Evolutionary conservation across 2,329 filamentous ascomycete genomes (phyloP), one percentile per base, ranked within the genome.

Genomic region (Salinomyces thailandicus): DNA sequence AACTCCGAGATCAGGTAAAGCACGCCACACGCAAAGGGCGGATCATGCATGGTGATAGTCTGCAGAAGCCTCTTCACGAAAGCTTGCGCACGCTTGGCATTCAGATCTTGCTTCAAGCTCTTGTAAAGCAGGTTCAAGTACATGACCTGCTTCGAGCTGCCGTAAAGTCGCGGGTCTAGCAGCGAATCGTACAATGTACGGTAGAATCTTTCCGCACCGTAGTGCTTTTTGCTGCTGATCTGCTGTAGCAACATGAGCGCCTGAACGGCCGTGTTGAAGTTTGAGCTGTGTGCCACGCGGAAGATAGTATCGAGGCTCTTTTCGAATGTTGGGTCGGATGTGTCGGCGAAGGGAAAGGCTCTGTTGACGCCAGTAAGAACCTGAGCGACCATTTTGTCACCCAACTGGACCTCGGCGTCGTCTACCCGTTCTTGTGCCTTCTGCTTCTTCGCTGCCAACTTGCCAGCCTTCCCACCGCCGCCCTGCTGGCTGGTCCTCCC

Each of bases 201-300:
- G 65, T 96, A 98, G 66, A 94, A 98, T 42, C 91, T 76, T 53
- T 98, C 91, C 9, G 81, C 79, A 4, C 81, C 80, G 36, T 89
- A 70, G 51, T 87, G 81, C 57, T 91, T 85, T 3, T 79, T 75
- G 1, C 78, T 70, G 1, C 86, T 84, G 18, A 98, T 73, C 59
- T 96, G 91, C 58, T 96, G 91, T 47, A 98, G 93, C 32, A 98
- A 69, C 64, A 94, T 81, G 46, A 98, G 73, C 20, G 91, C 89
- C 62, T 98, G 91, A 24, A 98, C 85, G 56, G 86, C 91, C 1
- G 91, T 98, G 64, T 96, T 98, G 72, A 98, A 96, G 61, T 98
- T 98, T 38, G 89, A 85, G 1, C 89, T 96, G 62, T 98, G 91
- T 0, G 91, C 93, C 52, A 98, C 91, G 51, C 78, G 80, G 72